These are phyloP conservation scores for Thymus mandschuricus DNA, from an alignment of 257 asterid species.

Conservation along the genomic window DNA sequence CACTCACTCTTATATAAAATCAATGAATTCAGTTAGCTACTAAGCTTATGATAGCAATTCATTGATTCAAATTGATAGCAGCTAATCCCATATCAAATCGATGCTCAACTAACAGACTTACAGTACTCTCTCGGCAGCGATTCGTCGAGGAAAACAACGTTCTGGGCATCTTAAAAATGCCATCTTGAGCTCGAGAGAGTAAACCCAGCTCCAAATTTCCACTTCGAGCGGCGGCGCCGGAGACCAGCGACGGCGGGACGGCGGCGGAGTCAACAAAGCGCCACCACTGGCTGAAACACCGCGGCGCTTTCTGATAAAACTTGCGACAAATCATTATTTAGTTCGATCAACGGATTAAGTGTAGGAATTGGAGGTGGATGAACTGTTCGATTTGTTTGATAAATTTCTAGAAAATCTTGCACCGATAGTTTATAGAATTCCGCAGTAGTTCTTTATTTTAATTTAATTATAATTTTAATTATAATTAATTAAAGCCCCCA, in stretches of 20 bases:
- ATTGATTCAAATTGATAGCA: background rate
- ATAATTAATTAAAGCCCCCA: too few species aligned
- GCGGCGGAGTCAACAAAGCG: slow-evolving; percentile 46
- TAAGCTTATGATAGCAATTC: slow-evolving; percentile 1
- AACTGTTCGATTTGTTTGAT: background rate
- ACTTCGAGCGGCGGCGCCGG: slow-evolving; percentile 31
- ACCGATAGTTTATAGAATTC: slow-evolving; percentile 21
- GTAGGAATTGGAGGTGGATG: slow-evolving; percentile 1
- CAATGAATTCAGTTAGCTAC: background rate
- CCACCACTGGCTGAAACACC: slow-evolving; percentile 49
- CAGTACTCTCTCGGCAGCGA: slow-evolving; percentile 31
- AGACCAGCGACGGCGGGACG: slow-evolving; percentile 33
- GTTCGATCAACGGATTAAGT: background rate
- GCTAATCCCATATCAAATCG: background rate
- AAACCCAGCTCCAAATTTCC: slow-evolving; percentile 28
- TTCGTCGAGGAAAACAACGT: slow-evolving; percentile 32
- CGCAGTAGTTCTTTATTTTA: background rate
- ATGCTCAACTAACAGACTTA: slow-evolving; percentile 37
- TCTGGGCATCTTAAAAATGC: slow-evolving; percentile 35
- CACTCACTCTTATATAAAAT: background rate
- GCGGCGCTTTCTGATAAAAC: slow-evolving; percentile 41
- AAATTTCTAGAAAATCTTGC: background rate
- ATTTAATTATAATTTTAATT: background rate
- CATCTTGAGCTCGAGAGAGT: slow-evolving; percentile 32
- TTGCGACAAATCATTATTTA: slow-evolving; percentile 58